These are phyloP conservation scores for Barnettozyma californica DNA, from an alignment of 805 yeast species.

Conservation along the genomic window DNA sequence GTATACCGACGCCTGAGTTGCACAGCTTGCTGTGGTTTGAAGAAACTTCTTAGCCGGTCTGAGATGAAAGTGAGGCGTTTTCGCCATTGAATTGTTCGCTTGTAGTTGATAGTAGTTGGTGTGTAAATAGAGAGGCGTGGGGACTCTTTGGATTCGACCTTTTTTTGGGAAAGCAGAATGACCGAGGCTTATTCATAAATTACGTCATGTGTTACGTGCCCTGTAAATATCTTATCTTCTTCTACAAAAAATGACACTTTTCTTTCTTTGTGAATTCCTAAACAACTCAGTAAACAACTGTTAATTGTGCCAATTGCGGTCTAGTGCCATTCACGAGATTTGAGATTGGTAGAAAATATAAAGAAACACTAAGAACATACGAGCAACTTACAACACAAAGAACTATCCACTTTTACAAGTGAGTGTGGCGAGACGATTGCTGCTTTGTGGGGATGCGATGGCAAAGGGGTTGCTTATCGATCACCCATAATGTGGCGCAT, in stretches of 20 bases:
- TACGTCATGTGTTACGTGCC: neutral
- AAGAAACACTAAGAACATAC: neutral
- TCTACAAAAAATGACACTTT: constrained; percentile 5
- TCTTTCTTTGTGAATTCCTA: neutral
- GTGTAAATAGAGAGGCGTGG: neutral
- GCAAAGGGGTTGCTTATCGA: neutral
- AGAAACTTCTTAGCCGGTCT: constrained; percentile 41
- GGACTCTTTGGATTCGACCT: too few species aligned
- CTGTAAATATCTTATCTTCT: neutral
- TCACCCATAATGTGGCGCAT: neutral
- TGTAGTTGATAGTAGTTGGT: neutral
- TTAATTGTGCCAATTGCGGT: neutral
- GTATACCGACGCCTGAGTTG: constrained; percentile 40
- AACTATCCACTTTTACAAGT: neutral
- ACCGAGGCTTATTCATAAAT: neutral
- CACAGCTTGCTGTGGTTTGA: constrained; percentile 35
- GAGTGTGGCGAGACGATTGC: neutral
- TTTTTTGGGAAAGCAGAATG: too few species aligned
- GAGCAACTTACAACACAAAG: neutral
- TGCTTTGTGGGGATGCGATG: neutral
- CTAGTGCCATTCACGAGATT: neutral
- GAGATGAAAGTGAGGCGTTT: constrained; percentile 10
- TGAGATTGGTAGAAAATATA: neutral
- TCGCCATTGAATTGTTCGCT: constrained; percentile 6
- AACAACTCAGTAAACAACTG: neutral